These are phyloP conservation scores for Scutellaria baicalensis DNA, from an alignment of 257 asterid genomes.

Conservation along the genomic window DNA sequence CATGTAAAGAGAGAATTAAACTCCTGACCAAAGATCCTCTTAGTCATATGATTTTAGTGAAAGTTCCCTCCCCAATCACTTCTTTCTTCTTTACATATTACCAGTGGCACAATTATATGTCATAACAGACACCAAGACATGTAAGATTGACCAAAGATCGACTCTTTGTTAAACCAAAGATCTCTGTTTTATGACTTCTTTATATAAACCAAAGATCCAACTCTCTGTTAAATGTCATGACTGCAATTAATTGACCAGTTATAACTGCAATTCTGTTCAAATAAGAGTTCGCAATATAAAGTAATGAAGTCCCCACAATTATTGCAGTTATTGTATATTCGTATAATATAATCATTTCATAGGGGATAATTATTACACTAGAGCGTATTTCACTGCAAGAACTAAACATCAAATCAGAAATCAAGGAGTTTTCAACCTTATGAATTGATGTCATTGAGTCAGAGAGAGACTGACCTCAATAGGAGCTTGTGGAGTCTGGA, in stretches of 20 bases:
- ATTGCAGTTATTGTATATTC: not conserved
- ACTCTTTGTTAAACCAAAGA: too few relatives aligned
- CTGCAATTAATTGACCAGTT: not conserved
- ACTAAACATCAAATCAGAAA: not conserved
- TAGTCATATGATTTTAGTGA: not conserved
- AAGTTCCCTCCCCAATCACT: not conserved
- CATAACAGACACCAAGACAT: not conserved
- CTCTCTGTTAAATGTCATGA: not conserved
- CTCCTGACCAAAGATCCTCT: not conserved
- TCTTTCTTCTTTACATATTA: not conserved
- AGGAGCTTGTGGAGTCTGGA: slow-evolving; percentile 76
- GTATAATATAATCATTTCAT: not conserved
- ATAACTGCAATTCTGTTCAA: not conserved
- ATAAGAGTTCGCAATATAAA: not conserved
- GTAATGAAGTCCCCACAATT: not conserved
- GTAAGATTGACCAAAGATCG: too few relatives aligned
- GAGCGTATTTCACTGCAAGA: not conserved
- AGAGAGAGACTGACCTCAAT: slow-evolving; percentile 41
- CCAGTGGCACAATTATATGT: too few relatives aligned
- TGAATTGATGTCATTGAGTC: not conserved
- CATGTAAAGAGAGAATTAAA: not conserved
- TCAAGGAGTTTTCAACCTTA: not conserved
- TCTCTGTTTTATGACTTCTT: too few relatives aligned
- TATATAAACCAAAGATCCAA: not conserved
- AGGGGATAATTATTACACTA: not conserved